Conservation (phyloP, 1,284 basidiomycete genomes). For the Lentinus polychrous region DNA sequence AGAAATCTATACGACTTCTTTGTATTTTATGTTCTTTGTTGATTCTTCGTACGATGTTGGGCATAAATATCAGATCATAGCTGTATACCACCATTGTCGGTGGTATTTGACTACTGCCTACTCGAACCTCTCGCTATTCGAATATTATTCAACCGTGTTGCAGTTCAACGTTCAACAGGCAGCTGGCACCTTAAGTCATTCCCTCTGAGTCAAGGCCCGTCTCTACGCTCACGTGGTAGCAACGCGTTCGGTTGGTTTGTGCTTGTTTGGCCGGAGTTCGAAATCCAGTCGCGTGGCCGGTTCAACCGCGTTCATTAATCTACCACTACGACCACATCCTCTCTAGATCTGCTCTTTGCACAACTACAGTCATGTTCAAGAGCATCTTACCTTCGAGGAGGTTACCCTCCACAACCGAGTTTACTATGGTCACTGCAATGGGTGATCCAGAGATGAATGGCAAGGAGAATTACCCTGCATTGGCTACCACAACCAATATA, state of each 20-base stretch:
- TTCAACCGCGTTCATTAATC: not conserved
- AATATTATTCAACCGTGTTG: too few relatives aligned
- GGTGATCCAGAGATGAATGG: slow-evolving; percentile 38
- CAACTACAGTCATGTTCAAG: slow-evolving; percentile 57
- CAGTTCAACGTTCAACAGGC: too few relatives aligned
- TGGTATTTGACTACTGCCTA: too few relatives aligned
- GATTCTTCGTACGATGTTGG: too few relatives aligned
- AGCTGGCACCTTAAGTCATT: too few relatives aligned
- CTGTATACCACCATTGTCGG: too few relatives aligned
- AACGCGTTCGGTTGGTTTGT: slow-evolving; percentile 4
- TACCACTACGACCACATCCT: slow-evolving; percentile 3
- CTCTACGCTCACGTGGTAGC: slow-evolving; percentile 2
- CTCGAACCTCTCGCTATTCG: too few relatives aligned
- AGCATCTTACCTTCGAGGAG: slow-evolving; percentile 62
- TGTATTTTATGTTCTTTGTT: too few relatives aligned
- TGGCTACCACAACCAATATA: slow-evolving; percentile 12
- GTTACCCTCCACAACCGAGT: slow-evolving; percentile 52
- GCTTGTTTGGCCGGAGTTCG: slow-evolving; percentile 10
- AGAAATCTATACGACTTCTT: too few relatives aligned
- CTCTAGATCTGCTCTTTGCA: slow-evolving; percentile 5
- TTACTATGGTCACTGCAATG: slow-evolving; percentile 60
- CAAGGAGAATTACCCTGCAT: slow-evolving; percentile 58
- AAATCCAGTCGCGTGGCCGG: slow-evolving; percentile 1
- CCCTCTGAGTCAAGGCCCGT: too few relatives aligned
- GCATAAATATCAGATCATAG: too few relatives aligned